These are phyloP conservation scores for Sophora flavescens DNA, from an alignment of 306 rosid species.

Conservation along the genomic window DNA sequence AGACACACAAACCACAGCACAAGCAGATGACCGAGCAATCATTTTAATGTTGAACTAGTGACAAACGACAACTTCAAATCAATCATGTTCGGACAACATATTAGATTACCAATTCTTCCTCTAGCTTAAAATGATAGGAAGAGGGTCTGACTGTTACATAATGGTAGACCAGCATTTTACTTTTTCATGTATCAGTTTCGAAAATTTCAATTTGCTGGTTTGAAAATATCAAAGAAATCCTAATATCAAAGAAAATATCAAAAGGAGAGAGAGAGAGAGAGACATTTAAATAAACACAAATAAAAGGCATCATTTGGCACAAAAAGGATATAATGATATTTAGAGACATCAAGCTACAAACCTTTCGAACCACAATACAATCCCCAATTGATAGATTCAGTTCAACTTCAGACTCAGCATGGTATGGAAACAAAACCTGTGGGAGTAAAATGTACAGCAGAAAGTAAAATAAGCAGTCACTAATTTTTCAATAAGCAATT, in stretches of 20 bases:
- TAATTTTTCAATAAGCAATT: conserved; percentile 18
- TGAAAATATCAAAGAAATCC: not conserved
- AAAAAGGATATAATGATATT: conserved; percentile 10
- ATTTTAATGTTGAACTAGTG: not conserved
- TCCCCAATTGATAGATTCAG: conserved; percentile 86
- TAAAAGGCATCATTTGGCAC: conserved; percentile 4
- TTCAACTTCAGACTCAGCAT: conserved; percentile 87
- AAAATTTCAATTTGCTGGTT: not conserved
- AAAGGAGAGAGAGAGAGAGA: not conserved
- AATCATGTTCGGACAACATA: conserved; percentile 1
- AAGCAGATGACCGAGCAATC: conserved; percentile 2
- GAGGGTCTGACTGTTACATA: not conserved
- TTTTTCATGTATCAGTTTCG: not conserved
- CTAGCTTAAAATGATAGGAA: conserved; percentile 7
- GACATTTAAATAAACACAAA: conserved; percentile 7
- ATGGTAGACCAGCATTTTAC: not conserved
- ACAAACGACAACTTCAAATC: conserved; percentile 17
- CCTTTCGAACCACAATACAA: conserved; percentile 91
- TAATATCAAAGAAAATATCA: no score
- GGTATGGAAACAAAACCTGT: conserved; percentile 85
- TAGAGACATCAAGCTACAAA: conserved; percentile 45
- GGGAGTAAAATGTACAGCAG: conserved; percentile 30
- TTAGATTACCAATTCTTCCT: not conserved
- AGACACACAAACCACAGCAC: not conserved
- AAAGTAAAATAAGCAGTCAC: conserved; percentile 34